Evolutionary conservation across 2,329 filamentous ascomycete genomes (phyloP).

Genomic region (Cryphonectria radicalis): DNA sequence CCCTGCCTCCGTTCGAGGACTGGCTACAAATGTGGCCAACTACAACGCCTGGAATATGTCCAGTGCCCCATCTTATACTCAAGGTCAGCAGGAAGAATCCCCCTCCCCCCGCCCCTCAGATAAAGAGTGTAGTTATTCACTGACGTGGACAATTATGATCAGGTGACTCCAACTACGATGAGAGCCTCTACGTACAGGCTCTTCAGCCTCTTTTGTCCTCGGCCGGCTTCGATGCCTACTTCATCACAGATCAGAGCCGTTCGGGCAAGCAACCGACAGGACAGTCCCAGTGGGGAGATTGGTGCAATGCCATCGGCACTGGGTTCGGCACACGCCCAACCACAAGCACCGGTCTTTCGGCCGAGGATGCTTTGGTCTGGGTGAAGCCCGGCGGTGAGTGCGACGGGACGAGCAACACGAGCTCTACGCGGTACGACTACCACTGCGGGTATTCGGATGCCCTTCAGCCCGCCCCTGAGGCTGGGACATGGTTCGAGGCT

Average conservation of each 20-base stretch:
- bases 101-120: not conserved
- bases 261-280: constrained; percentile 64
- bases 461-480: constrained; percentile 69
- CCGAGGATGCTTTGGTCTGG: constrained; percentile 72
- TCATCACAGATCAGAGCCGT: constrained; percentile 58
- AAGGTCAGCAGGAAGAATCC: not conserved
- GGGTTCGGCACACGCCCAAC: constrained; percentile 67
- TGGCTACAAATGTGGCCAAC: constrained; percentile 63
- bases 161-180: constrained; percentile 55
- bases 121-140: not conserved
- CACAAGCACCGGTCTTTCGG: constrained; percentile 60
- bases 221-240: constrained; percentile 50
- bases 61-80: constrained; percentile 42
- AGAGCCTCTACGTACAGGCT: constrained; percentile 62
- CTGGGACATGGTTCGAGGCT: constrained; percentile 69
- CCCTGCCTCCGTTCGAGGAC: constrained; percentile 55
- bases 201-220: constrained; percentile 65
- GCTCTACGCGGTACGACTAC: constrained; percentile 54
- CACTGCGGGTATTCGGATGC: constrained; percentile 58
- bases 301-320: constrained; percentile 65
- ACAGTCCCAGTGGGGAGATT: constrained; percentile 66
- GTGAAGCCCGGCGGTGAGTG: constrained; percentile 69
- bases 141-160: constrained; percentile 29
- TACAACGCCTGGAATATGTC: constrained; percentile 55
- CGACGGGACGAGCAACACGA: constrained; percentile 53